These are phyloP conservation scores for Penicillium thymicola DNA, from an alignment of 2,329 filamentous ascomycete species.

Conservation along the genomic window DNA sequence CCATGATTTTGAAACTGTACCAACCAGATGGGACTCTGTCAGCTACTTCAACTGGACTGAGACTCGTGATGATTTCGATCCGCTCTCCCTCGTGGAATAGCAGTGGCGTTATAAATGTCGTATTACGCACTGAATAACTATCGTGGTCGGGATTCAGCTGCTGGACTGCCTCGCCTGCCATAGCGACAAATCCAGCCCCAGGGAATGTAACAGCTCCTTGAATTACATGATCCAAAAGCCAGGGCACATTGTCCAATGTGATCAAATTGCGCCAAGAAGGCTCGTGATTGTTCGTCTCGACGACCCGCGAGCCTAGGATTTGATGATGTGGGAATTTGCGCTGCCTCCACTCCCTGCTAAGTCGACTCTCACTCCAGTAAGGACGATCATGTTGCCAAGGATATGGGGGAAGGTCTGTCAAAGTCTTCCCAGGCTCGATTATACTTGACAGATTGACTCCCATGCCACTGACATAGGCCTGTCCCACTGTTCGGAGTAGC, in stretches of 20 bases:
- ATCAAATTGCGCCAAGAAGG: conserved; percentile 31
- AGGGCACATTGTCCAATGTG: conserved; percentile 23
- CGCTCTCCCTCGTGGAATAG: conserved; percentile 4
- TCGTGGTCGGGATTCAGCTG: conserved; percentile 8
- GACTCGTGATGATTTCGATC: neutral
- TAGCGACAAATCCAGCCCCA: conserved; percentile 24
- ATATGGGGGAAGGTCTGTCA: conserved; percentile 25
- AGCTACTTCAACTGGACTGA: neutral
- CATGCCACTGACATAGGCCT: neutral
- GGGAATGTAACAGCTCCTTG: conserved; percentile 23
- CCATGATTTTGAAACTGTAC: neutral
- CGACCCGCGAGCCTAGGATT: conserved; percentile 25
- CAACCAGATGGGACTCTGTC: conserved; percentile 1
- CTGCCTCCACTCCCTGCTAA: conserved; percentile 19
- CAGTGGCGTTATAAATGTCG: conserved; percentile 11
- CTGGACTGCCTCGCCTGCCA: conserved; percentile 23
- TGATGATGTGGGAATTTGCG: conserved; percentile 26
- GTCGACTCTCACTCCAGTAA: conserved; percentile 22
- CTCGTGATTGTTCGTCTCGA: conserved; percentile 23
- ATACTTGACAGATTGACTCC: neutral
- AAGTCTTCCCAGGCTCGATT: neutral
- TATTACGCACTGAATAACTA: conserved; percentile 13
- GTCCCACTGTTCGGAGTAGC: neutral
- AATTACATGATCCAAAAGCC: conserved; percentile 32
- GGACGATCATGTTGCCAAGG: conserved; percentile 21